Conservation (phyloP, 805 yeast genomes). For the Pichia insulana region DNA sequence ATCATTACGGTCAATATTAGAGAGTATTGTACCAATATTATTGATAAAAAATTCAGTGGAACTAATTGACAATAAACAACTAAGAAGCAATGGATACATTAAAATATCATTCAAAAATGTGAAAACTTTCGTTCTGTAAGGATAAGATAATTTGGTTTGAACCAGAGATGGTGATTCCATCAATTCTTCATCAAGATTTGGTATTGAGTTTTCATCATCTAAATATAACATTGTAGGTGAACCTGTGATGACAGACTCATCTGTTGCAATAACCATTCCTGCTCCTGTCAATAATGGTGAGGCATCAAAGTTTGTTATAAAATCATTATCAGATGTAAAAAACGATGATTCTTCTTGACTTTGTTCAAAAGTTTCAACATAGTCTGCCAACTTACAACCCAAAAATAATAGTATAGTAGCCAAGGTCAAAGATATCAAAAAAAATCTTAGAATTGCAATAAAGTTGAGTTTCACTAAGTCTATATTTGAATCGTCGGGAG, state of each 20-base stretch:
- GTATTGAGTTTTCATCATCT: constrained; percentile 21
- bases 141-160: not conserved
- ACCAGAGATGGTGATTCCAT: no score
- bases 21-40: constrained; percentile 53
- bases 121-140: constrained; percentile 13
- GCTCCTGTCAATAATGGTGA: constrained; percentile 29
- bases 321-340: constrained; percentile 16
- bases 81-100: constrained; percentile 54
- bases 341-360: constrained; percentile 18
- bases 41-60: constrained; percentile 82
- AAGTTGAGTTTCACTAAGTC: constrained; percentile 15
- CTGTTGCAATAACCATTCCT: constrained; percentile 23
- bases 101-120: constrained; percentile 42
- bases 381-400: constrained; percentile 25
- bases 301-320: constrained; percentile 25
- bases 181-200: no score
- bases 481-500: constrained; percentile 4
- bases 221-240: constrained; percentile 21
- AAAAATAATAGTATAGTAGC: constrained; percentile 18
- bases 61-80: constrained; percentile 65
- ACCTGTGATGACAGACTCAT: constrained; percentile 17
- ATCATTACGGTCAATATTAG: constrained; percentile 13
- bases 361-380: constrained; percentile 18
- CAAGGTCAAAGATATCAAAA: constrained; percentile 13
- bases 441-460: constrained; percentile 16